Evolutionary conservation across 2,329 filamentous ascomycete species (phyloP).

Genomic region (Incumbomyces delicatus): DNA sequence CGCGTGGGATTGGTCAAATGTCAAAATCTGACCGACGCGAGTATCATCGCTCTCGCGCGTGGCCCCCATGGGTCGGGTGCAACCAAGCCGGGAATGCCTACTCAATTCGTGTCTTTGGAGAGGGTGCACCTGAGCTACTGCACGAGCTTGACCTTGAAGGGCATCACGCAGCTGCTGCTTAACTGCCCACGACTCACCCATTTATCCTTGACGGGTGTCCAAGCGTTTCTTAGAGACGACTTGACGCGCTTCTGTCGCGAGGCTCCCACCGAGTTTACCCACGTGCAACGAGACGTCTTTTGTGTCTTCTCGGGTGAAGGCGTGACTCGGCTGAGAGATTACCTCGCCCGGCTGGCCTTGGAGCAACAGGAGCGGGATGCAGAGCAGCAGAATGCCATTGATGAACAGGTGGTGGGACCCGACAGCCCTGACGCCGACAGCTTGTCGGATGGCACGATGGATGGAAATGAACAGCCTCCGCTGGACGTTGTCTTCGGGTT

Average conservation of each 20-base stretch:
- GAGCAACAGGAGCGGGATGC: slow-evolving; percentile 17
- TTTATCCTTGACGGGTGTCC: slow-evolving; percentile 85
- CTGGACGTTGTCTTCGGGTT: slow-evolving; percentile 16
- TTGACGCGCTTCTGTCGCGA: slow-evolving; percentile 76
- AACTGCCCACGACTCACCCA: slow-evolving; percentile 88
- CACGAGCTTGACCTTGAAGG: slow-evolving; percentile 68
- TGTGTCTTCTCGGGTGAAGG: slow-evolving; percentile 92
- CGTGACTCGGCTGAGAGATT: slow-evolving; percentile 65
- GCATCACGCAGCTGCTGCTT: slow-evolving; percentile 80
- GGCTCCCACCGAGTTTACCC: slow-evolving; percentile 83
- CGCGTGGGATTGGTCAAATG: slow-evolving; percentile 94
- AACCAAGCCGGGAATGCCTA: slow-evolving; percentile 14
- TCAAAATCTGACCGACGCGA: slow-evolving; percentile 76
- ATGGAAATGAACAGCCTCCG: slow-evolving; percentile 18
- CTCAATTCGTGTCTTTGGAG: slow-evolving; percentile 50
- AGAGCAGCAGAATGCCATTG: slow-evolving; percentile 17
- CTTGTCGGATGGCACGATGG: slow-evolving; percentile 21
- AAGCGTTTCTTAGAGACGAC: slow-evolving; percentile 78
- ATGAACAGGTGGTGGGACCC: slow-evolving; percentile 19
- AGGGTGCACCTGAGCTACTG: slow-evolving; percentile 96
- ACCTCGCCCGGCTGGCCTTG: slow-evolving; percentile 49
- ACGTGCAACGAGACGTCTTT: slow-evolving; percentile 89
- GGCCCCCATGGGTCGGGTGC: slow-evolving; percentile 42
- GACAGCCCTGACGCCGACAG: slow-evolving; percentile 21
- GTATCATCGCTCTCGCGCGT: slow-evolving; percentile 73